phyloP scores from a whole-genome alignment of 208 protist species.

The Strigomonas galati region DNA sequence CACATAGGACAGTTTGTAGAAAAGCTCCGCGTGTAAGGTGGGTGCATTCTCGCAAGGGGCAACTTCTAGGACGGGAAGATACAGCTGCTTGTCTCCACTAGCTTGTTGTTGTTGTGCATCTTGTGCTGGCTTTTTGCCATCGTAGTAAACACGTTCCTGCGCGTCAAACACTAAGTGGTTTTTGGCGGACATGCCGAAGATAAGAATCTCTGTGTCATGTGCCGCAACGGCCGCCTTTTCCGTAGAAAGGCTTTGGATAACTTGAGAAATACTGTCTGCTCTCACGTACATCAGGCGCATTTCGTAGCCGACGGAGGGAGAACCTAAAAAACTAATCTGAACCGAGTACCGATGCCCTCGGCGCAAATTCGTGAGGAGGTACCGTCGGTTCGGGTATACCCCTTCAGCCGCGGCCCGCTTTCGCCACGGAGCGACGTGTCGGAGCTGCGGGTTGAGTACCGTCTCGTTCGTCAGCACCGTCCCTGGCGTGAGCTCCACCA shows the following conservation, averaged over 20 bases:
- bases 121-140: too few relatives aligned
- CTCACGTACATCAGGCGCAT: slow-evolving; percentile 32
- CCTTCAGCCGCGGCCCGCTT: not conserved
- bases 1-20: too few relatives aligned
- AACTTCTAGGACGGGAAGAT: too few relatives aligned
- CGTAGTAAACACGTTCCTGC: too few relatives aligned
- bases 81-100: too few relatives aligned
- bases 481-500: too few relatives aligned
- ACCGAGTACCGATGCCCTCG: slow-evolving; percentile 26
- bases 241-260: not conserved
- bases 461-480: not conserved
- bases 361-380: slow-evolving; percentile 23
- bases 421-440: not conserved
- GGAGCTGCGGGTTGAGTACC: slow-evolving; percentile 5
- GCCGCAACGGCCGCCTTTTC: not conserved
- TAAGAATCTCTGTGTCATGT: too few relatives aligned
- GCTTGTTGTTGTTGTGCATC: too few relatives aligned
- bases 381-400: slow-evolving; percentile 25
- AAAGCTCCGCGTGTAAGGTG: too few relatives aligned
- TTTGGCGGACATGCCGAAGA: too few relatives aligned
- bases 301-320: slow-evolving; percentile 37
- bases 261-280: not conserved
- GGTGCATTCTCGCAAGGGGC: too few relatives aligned
- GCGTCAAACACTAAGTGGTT: too few relatives aligned
- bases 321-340: slow-evolving; percentile 37